A percentile compares a stretch with the other conserved stretches of the same genome.
These are phyloP conservation scores for Lodderomyces pseudojiufengensis DNA, from an alignment of 1,139 yeast genomes.

Conservation along the genomic window DNA sequence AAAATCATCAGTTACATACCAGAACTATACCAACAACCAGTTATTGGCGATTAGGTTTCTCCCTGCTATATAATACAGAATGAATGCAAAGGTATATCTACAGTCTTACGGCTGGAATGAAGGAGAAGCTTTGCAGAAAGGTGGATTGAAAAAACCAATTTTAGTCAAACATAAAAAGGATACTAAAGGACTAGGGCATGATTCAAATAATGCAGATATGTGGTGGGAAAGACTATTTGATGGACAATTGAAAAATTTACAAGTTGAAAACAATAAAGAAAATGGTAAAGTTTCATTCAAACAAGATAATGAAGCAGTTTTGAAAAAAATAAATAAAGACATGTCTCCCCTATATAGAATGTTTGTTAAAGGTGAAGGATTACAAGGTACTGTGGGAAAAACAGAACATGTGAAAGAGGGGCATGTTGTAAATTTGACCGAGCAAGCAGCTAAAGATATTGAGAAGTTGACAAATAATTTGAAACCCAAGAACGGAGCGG, in stretches of 20 bases:
- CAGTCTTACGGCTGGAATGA: constrained; percentile 86
- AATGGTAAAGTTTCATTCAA: constrained; percentile 28
- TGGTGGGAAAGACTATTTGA: constrained; percentile 98
- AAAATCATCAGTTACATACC: constrained; percentile 1
- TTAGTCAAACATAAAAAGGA: constrained; percentile 88
- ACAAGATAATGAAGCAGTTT: constrained; percentile 41
- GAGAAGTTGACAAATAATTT: constrained; percentile 12
- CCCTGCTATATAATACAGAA: too few relatives aligned
- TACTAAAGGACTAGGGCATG: constrained; percentile 83
- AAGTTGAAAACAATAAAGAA: constrained; percentile 42
- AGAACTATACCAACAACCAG: neutral
- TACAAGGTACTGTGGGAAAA: constrained; percentile 69
- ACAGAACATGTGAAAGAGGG: constrained; percentile 20
- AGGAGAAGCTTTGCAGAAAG: constrained; percentile 77
- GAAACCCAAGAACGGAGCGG: constrained; percentile 19
- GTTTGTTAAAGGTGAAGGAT: constrained; percentile 84
- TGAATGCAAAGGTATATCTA: constrained; percentile 76
- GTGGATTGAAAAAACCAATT: constrained; percentile 82
- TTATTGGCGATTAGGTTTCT: too few relatives aligned
- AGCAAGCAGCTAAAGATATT: constrained; percentile 12
- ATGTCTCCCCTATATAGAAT: constrained; percentile 62
- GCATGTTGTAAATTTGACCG: constrained; percentile 15
- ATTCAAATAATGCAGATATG: constrained; percentile 66
- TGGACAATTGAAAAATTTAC: constrained; percentile 79
- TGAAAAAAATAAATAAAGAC: constrained; percentile 35